Evolutionary conservation across 2,329 filamentous ascomycete genomes (phyloP).

Genomic region (Talaromyces sp.): DNA sequence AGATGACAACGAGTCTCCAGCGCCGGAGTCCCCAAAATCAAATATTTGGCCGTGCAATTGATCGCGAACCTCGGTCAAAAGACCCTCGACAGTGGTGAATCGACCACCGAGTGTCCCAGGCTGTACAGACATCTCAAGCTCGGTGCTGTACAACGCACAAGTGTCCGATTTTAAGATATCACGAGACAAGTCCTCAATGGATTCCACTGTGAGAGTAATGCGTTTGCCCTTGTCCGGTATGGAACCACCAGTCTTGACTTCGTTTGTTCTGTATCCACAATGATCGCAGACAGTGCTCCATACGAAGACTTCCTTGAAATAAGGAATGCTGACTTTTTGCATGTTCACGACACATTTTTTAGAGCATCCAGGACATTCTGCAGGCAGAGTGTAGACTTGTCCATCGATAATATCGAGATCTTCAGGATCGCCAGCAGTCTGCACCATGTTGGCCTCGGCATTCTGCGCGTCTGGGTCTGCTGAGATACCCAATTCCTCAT

Average conservation of each 20-base stretch:
- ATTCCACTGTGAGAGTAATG: slow-evolving; percentile 72
- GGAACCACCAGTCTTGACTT: slow-evolving; percentile 95
- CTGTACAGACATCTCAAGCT: slow-evolving; percentile 82
- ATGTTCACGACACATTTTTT: slow-evolving; percentile 86
- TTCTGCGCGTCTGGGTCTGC: slow-evolving; percentile 38
- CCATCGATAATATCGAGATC: slow-evolving; percentile 85
- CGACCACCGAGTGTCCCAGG: slow-evolving; percentile 91
- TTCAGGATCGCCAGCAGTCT: slow-evolving; percentile 54
- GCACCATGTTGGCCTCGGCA: slow-evolving; percentile 26
- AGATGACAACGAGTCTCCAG: slow-evolving; percentile 73
- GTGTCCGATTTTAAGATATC: slow-evolving; percentile 97
- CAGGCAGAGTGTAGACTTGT: slow-evolving; percentile 89
- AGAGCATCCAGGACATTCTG: slow-evolving; percentile 86
- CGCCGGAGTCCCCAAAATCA: slow-evolving; percentile 61
- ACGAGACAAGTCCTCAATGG: slow-evolving; percentile 70
- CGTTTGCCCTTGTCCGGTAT: slow-evolving; percentile 81
- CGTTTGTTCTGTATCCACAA: slow-evolving; percentile 92
- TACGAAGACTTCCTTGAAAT: slow-evolving; percentile 95
- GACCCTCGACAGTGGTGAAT: slow-evolving; percentile 94
- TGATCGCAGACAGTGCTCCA: slow-evolving; percentile 91
- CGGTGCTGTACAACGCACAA: slow-evolving; percentile 79
- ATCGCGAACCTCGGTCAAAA: slow-evolving; percentile 86
- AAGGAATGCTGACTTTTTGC: slow-evolving; percentile 97
- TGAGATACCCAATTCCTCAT: slow-evolving; percentile 75
- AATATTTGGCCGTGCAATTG: slow-evolving; percentile 89